Evolutionary conservation across 2,329 filamentous ascomycete species (phyloP), one percentile per base, ranked within the genome.

Genomic region (Penicillium sp.): DNA sequence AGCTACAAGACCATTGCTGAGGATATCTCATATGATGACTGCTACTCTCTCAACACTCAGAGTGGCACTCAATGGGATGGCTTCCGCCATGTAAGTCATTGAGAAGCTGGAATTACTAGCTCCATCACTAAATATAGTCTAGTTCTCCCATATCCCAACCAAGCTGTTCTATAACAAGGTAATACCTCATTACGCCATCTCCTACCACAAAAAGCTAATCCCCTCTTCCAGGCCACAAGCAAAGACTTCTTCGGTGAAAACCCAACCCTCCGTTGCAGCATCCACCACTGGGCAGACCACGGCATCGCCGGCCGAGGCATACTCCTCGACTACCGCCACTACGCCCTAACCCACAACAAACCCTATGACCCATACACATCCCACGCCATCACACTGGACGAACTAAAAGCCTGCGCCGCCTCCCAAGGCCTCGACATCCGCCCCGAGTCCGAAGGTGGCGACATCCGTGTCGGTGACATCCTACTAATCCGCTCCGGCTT

Each of bases 401-500:
- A 88, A 0, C 80, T 92, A 0, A 83, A 85, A 57, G 80, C 82
- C 9, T 86, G 87, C 37, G 89, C 87, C 0, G 78, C 78, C 37
- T 78, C 83, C 38, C 87, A 91, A 66, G 84, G 85, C 0, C 79
- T 91, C 28, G 84, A 89, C 63, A 88, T 91, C 69, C 83, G 81
- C 0, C 83, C 85, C 0, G 77, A 79, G 3, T 72, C 80, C 0
- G 81, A 85, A 65, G 85, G 85, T 28, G 84, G 84, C 45, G 82
- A 85, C 63, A 82, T 87, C 67, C 81, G 81, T 61, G 75, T 82
- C 2, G 89, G 89, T 5, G 89, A 91, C 63, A 85, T 92, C 58
- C 80, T 92, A 12, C 80, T 91, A 49, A 73, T 92, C 22, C 83
- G 89, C 19, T 87, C 85, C 1, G 89, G 89, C 0, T 86, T 84